These are phyloP conservation scores for Lupinus albus DNA, from an alignment of 306 rosid genomes.

Conservation along the genomic window DNA sequence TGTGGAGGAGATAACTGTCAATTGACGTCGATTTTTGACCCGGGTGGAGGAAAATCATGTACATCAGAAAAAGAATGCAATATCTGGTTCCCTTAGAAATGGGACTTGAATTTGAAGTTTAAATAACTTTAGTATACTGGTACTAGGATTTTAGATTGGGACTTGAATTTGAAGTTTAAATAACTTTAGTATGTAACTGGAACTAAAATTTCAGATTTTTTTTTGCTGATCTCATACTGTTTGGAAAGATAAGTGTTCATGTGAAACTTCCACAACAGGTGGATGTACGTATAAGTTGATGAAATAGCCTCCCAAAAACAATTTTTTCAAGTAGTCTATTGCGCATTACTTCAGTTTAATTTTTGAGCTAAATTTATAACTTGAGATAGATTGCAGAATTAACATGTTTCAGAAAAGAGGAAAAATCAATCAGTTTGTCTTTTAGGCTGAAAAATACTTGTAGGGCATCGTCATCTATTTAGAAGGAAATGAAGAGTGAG, in stretches of 20 bases:
- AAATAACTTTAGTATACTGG: slow-evolving; percentile 36
- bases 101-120: slow-evolving; percentile 37
- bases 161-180: slow-evolving; percentile 33
- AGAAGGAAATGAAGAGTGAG: too few species aligned
- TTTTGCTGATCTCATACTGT: slow-evolving; percentile 10
- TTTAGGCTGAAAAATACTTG: too few species aligned
- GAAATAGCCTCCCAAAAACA: neutral
- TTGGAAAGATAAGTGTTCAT: slow-evolving; percentile 2
- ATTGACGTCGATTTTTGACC: slow-evolving; percentile 44
- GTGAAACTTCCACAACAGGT: neutral
- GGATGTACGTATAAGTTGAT: neutral
- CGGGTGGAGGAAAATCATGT: slow-evolving; percentile 34
- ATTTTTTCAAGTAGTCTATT: neutral
- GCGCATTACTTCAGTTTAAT: too few species aligned
- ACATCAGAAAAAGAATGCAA: slow-evolving; percentile 12
- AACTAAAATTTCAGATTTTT: slow-evolving; percentile 28
- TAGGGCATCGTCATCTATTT: too few species aligned
- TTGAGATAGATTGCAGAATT: too few species aligned
- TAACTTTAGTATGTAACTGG: slow-evolving; percentile 38
- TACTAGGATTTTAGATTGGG: slow-evolving; percentile 37
- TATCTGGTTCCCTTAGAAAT: slow-evolving; percentile 5
- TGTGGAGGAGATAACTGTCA: slow-evolving; percentile 64
- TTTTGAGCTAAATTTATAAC: too few species aligned
- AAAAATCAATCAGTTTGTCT: too few species aligned
- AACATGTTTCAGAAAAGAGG: too few species aligned